Evolutionary conservation across 2,329 filamentous ascomycete genomes (phyloP), one percentile per base, ranked within the genome.

Genomic region (Neonectria neomacrospora): DNA sequence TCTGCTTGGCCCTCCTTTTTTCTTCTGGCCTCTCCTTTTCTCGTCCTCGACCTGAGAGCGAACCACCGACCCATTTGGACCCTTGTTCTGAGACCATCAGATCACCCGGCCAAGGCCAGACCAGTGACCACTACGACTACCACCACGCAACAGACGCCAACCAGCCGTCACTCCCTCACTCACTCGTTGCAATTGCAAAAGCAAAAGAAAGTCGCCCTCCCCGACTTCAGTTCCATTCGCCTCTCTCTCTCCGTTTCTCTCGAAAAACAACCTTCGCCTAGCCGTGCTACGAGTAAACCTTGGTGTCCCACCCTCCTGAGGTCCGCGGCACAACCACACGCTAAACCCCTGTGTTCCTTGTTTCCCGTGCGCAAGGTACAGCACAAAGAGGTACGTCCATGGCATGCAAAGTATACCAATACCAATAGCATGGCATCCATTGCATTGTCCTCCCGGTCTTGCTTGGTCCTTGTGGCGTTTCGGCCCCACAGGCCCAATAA

Each of bases 11-110:
- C 16, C 34, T n/a, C 34, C 3, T 5, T 37, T 37, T 37, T 37
- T 37, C 34, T 37, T 37, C 14, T 37, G 34, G 34, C 34, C 34
- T 37, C 34, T n/a, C 34, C 34, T 37, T 37, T n/a, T 37, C 6
- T 37, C 34, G 14, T n/a, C 23, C 11, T 26, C 14, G 22, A 14
- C 44, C 47, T 50, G 18, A 32, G 22, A 50, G 18, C 47, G 47
- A 50, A 30, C 47, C 47, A 20, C 47, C 47, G 47, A 50, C 26
- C 47, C 26, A 32, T 30, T 30, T 50, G 28, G n/a, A 34, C 47
- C 47, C 47, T 32, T 32, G 47, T 12, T 50, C 47, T 32, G 47
- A 50, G 47, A 50, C 47, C 47, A 50, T 30, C 47, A 50, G 47
- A 50, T 9, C 37, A 41, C 47, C 47, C 3, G 18, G 37, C 37